phyloP scores from a whole-genome alignment of 164 flowering plant species.

The Amborella trichopoda region DNA sequence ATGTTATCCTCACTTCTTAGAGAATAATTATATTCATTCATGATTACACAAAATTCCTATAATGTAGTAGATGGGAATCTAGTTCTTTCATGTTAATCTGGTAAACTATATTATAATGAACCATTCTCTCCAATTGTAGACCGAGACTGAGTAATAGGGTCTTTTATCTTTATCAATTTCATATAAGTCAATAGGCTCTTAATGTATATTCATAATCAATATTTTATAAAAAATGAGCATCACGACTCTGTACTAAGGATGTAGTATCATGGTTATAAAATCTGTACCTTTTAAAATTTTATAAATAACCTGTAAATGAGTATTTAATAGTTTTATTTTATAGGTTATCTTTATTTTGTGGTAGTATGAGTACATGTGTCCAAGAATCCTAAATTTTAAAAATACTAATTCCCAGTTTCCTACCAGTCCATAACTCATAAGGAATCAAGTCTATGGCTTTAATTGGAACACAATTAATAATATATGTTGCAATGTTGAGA shows the following conservation, averaged over 20 bases:
- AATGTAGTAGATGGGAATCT: not conserved
- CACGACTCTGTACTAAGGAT: too few relatives aligned
- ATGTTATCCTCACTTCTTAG: not conserved
- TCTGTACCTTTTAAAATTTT: not conserved
- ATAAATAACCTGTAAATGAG: not conserved
- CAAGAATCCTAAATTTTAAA: not conserved
- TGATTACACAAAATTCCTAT: not conserved
- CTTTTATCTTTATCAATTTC: not conserved
- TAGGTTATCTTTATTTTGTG: too few relatives aligned
- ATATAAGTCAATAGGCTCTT: too few relatives aligned
- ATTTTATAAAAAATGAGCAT: too few relatives aligned
- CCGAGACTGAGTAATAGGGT: not conserved
- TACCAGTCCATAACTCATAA: too few relatives aligned
- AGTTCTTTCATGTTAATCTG: not conserved
- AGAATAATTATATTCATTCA: too few relatives aligned
- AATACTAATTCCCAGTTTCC: not conserved
- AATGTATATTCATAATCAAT: not conserved
- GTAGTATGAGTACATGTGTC: too few relatives aligned
- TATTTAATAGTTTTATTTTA: too few relatives aligned
- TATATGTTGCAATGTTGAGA: too few relatives aligned
- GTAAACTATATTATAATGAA: not conserved
- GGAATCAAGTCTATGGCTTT: too few relatives aligned
- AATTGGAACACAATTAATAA: too few relatives aligned
- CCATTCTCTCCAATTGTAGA: not conserved
- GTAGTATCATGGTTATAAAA: too few relatives aligned